These are phyloP conservation scores for Annulohypoxylon stygium DNA, from an alignment of 495 filamentous ascomycete genomes.

Conservation along the genomic window DNA sequence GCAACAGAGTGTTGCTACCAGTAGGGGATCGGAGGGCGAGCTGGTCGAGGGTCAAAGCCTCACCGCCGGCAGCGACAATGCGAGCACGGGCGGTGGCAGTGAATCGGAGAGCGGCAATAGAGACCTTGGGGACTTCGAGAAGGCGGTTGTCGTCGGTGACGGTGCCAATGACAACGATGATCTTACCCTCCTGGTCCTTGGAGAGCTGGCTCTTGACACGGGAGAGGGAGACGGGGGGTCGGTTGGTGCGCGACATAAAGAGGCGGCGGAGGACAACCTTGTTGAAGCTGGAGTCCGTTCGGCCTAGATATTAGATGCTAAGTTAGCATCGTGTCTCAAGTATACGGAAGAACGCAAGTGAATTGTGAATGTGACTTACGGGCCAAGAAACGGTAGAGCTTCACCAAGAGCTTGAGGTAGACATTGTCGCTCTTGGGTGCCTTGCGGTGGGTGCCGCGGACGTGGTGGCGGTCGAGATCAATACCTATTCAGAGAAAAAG, in stretches of 20 bases:
- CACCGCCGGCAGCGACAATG: slow-evolving; percentile 91
- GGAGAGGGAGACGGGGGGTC: slow-evolving; percentile 92
- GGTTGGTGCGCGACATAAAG: slow-evolving; percentile 97
- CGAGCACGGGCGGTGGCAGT: slow-evolving; percentile 94
- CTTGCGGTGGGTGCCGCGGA: slow-evolving; percentile 88
- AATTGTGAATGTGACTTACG: slow-evolving; percentile 71
- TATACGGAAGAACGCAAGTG: background rate
- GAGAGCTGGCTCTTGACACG: slow-evolving; percentile 82
- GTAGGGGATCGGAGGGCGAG: slow-evolving; percentile 93
- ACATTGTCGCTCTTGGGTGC: slow-evolving; percentile 98
- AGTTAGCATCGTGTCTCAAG: slow-evolving; percentile 4
- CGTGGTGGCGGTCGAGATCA: slow-evolving; percentile 85
- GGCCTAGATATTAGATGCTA: slow-evolving; percentile 67
- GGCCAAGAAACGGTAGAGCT: slow-evolving; percentile 98
- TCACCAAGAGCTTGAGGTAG: slow-evolving; percentile 96
- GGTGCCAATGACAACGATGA: slow-evolving; percentile 90
- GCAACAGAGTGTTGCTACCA: slow-evolving; percentile 91
- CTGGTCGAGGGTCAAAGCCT: slow-evolving; percentile 95
- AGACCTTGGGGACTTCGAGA: slow-evolving; percentile 87
- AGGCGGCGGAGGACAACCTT: slow-evolving; percentile 95
- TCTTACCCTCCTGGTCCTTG: slow-evolving; percentile 81
- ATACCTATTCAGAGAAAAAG: slow-evolving; percentile 67
- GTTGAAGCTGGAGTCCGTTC: slow-evolving; percentile 97
- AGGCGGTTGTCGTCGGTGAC: slow-evolving; percentile 98
- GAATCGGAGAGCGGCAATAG: slow-evolving; percentile 92